Conservation (phyloP, 352 stramenopile genomes). For the Peronospora destructor region DNA sequence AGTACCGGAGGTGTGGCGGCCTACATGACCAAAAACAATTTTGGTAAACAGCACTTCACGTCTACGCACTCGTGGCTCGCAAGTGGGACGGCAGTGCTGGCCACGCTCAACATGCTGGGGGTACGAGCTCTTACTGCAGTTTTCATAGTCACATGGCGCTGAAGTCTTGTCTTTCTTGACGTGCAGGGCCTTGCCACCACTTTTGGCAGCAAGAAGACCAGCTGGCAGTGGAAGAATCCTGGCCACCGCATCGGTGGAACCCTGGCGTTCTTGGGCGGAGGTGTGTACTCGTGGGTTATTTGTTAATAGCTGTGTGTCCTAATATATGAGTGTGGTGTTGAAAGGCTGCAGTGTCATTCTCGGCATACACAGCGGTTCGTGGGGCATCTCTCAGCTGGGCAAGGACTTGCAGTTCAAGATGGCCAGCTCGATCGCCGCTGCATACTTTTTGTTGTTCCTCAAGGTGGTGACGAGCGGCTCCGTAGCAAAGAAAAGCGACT, state of each 20-base stretch:
- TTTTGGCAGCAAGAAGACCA: slow-evolving; percentile 53
- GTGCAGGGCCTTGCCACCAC: slow-evolving; percentile 42
- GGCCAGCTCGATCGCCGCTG: slow-evolving; percentile 28
- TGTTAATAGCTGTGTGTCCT: not conserved
- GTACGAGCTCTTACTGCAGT: slow-evolving; percentile 16
- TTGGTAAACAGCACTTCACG: slow-evolving; percentile 57
- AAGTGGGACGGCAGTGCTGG: slow-evolving; percentile 32
- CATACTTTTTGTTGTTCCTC: slow-evolving; percentile 41
- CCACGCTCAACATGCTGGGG: slow-evolving; percentile 52
- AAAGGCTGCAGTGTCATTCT: slow-evolving; percentile 34
- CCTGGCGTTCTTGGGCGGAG: slow-evolving; percentile 45
- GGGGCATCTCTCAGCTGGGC: slow-evolving; percentile 39
- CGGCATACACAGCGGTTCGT: slow-evolving; percentile 51
- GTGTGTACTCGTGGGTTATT: slow-evolving; percentile 8
- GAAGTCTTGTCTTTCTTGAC: not conserved
- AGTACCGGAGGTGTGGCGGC: slow-evolving; percentile 31
- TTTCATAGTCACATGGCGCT: no score
- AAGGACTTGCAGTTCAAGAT: slow-evolving; percentile 46
- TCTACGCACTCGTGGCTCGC: slow-evolving; percentile 72
- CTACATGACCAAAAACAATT: slow-evolving; percentile 55
- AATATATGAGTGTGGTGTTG: not conserved
- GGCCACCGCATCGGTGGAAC: slow-evolving; percentile 51
- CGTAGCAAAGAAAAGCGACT: slow-evolving; percentile 16
- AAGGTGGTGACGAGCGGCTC: slow-evolving; percentile 24
- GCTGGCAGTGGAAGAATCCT: slow-evolving; percentile 68